Percentiles rank a stretch among this genome's conserved stretches.
Conservation (phyloP, 2,329 filamentous ascomycete species). For the Fusarium miscanthi region DNA sequence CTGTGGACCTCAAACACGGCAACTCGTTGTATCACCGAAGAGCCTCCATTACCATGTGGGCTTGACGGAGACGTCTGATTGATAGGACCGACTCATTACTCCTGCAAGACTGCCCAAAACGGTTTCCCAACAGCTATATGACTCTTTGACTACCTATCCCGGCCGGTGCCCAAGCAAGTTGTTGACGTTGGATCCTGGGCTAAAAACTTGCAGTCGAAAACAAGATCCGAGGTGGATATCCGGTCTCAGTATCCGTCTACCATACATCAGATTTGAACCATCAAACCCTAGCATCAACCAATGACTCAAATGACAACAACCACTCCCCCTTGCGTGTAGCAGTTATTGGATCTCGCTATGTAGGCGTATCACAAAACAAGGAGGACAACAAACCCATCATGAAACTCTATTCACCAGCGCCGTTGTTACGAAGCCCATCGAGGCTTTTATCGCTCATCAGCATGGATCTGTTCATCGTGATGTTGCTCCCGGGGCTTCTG, state of each 20-base stretch:
- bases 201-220: conserved; percentile 20
- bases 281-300: conserved; percentile 22
- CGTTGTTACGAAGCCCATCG: conserved; percentile 16
- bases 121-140: conserved; percentile 31
- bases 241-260: conserved; percentile 8
- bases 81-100: conserved; percentile 39
- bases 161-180: conserved; percentile 22
- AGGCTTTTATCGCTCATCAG: conserved; percentile 28
- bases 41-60: conserved; percentile 46
- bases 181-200: conserved; percentile 5
- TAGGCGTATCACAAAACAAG: conserved; percentile 1
- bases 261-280: conserved; percentile 20
- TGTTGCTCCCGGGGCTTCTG: conserved; percentile 28
- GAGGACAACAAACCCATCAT: conserved; percentile 11
- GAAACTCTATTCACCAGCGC: conserved; percentile 27
- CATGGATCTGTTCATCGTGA: conserved; percentile 27
- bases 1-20: conserved; percentile 29
- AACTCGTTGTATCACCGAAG: conserved; percentile 41
- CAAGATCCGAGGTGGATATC: conserved; percentile 30
- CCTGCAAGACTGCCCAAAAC: conserved; percentile 22
- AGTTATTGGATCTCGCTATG: conserved; percentile 14
- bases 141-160: conserved; percentile 33
- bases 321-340: conserved; percentile 23
- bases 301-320: conserved; percentile 29
- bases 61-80: conserved; percentile 27